Evolutionary conservation across 352 stramenopile genomes (phyloP).

Genomic region (Aphanomyces euteiches): DNA sequence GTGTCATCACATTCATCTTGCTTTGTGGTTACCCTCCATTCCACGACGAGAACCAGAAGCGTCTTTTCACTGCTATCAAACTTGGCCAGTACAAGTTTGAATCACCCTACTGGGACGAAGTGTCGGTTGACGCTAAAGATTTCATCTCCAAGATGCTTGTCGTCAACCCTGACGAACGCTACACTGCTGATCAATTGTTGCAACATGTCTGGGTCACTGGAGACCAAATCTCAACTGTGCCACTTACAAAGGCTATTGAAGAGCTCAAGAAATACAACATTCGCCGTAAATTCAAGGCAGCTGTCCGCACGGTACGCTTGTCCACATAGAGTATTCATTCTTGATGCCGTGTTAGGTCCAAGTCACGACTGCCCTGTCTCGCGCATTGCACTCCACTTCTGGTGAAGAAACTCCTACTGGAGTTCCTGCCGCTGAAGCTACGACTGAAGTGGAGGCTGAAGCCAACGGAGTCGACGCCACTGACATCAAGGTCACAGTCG

Average conservation of each 20-base stretch:
- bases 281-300: conserved; percentile 93
- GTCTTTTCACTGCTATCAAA: conserved; percentile 89
- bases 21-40: conserved; percentile 83
- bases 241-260: conserved; percentile 88
- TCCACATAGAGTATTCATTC: background rate
- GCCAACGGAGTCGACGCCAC: background rate
- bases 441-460: background rate
- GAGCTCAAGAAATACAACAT: conserved; percentile 93
- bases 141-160: conserved; percentile 86
- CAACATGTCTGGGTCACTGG: conserved; percentile 74
- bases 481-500: conserved; percentile 12
- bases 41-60: conserved; percentile 92
- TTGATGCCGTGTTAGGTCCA: conserved; percentile 32
- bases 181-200: conserved; percentile 52
- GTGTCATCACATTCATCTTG: conserved; percentile 89
- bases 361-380: conserved; percentile 81
- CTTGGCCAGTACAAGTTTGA: conserved; percentile 85
- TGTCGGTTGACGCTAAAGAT: conserved; percentile 86
- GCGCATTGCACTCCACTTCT: conserved; percentile 19
- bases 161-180: conserved; percentile 71
- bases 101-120: conserved; percentile 87
- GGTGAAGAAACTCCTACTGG: no score
- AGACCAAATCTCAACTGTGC: conserved; percentile 53
- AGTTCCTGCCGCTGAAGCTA: background rate
- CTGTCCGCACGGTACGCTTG: conserved; percentile 71